phyloP scores from a whole-genome alignment of 2,329 filamentous ascomycete species.

The Alternaria sp. region DNA sequence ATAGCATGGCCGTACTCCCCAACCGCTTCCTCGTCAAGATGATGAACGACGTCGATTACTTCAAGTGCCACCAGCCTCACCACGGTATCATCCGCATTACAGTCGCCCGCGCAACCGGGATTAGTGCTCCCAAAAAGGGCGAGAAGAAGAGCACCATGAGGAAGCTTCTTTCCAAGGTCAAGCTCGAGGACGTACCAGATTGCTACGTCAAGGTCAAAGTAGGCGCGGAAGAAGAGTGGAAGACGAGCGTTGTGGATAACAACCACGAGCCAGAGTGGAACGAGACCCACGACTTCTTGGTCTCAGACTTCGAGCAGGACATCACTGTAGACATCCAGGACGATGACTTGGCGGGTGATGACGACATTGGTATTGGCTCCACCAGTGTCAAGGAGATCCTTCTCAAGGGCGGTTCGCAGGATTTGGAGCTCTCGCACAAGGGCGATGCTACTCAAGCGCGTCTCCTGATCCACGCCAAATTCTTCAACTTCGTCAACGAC shows the following conservation, averaged over 20 bases:
- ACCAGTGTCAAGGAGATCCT: constrained; percentile 54
- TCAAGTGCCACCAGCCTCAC: constrained; percentile 55
- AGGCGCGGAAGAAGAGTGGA: constrained; percentile 54
- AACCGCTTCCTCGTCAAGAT: constrained; percentile 60
- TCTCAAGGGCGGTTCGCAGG: constrained; percentile 51
- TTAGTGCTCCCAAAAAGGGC: constrained; percentile 47
- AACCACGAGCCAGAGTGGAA: constrained; percentile 54
- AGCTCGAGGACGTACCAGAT: constrained; percentile 55
- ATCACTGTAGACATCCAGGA: constrained; percentile 54
- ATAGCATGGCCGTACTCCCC: constrained; percentile 55
- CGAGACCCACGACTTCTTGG: constrained; percentile 57
- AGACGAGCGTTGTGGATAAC: constrained; percentile 53
- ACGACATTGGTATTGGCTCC: constrained; percentile 53
- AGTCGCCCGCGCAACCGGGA: constrained; percentile 50
- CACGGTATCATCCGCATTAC: constrained; percentile 55
- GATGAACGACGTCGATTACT: constrained; percentile 55
- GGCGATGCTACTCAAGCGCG: constrained; percentile 47
- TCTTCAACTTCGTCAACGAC: constrained; percentile 52
- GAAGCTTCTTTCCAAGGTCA: constrained; percentile 52
- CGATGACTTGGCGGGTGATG: constrained; percentile 52
- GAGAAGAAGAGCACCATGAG: constrained; percentile 45
- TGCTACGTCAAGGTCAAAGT: constrained; percentile 55
- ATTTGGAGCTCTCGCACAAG: constrained; percentile 49
- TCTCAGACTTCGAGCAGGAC: constrained; percentile 54
- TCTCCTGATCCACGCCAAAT: constrained; percentile 49